Conservation (phyloP, 768 basidiomycete genomes). For the Hysterangium stoloniferum region DNA sequence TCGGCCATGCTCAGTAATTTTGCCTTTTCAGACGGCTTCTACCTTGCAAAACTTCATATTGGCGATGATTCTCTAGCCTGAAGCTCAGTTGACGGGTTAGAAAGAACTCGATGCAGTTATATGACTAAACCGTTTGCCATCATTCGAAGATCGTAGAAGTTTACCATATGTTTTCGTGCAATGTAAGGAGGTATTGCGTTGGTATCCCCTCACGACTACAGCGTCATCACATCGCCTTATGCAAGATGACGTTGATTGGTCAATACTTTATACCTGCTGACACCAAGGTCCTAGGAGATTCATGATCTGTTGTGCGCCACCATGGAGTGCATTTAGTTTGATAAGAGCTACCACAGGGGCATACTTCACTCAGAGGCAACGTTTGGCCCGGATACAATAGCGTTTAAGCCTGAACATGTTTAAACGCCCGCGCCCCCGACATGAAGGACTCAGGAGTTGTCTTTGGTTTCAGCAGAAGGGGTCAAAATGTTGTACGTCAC, state of each 20-base stretch:
- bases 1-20: not conserved
- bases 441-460: not conserved
- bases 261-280: too few relatives aligned
- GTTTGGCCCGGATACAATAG: not conserved
- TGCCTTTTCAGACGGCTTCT: not conserved
- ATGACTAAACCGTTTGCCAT: not conserved
- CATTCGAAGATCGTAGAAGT: too few relatives aligned
- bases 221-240: conserved; percentile 6
- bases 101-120: not conserved
- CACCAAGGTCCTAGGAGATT: not conserved
- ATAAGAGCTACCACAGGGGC: too few relatives aligned
- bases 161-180: not conserved
- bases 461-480: too few relatives aligned
- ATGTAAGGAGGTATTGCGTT: too few relatives aligned
- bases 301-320: too few relatives aligned
- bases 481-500: too few relatives aligned
- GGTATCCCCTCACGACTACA: not conserved
- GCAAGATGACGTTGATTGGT: conserved; percentile 4
- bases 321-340: too few relatives aligned
- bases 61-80: not conserved
- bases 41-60: not conserved
- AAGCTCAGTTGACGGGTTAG: too few relatives aligned
- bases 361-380: too few relatives aligned
- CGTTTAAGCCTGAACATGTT: not conserved
- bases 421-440: conserved; percentile 3